phyloP scores from a whole-genome alignment of 768 basidiomycete species.

The Lactifluus volemus region DNA sequence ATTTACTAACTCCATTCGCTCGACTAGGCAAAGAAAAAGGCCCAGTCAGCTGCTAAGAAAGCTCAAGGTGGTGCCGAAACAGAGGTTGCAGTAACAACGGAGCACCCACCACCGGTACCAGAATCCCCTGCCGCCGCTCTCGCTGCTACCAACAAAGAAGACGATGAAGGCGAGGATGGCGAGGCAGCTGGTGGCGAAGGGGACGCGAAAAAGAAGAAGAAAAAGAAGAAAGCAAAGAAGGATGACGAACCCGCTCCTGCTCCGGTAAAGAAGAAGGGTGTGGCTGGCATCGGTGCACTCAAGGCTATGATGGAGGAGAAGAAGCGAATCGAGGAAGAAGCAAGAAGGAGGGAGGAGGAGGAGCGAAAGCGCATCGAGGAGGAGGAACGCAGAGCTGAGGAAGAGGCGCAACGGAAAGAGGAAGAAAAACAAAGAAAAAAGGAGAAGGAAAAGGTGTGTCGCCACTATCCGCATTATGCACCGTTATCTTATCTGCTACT shows the following conservation, averaged over 20 bases:
- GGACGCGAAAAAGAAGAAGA: conserved; percentile 56
- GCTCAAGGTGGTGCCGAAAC: conserved; percentile 24
- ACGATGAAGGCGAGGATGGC: conserved; percentile 53
- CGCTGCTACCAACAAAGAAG: conserved; percentile 32
- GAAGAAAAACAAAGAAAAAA: conserved; percentile 79
- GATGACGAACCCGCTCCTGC: conserved; percentile 58
- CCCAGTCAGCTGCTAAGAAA: conserved; percentile 84
- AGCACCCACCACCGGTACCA: conserved; percentile 22
- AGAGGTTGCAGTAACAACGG: conserved; percentile 16
- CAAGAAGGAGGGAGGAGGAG: conserved; percentile 60
- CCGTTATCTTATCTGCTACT: neutral
- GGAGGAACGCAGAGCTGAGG: conserved; percentile 70
- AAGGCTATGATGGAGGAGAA: conserved; percentile 91
- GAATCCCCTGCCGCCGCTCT: conserved; percentile 23
- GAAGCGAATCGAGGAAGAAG: conserved; percentile 83
- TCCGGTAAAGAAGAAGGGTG: conserved; percentile 59
- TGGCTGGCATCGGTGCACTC: conserved; percentile 64
- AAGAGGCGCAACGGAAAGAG: conserved; percentile 69
- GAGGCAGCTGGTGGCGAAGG: conserved; percentile 46
- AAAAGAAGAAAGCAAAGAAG: conserved; percentile 80
- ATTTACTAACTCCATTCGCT: neutral
- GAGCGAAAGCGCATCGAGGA: conserved; percentile 77
- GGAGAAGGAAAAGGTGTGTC: conserved; percentile 75
- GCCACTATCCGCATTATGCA: conserved; percentile 4
- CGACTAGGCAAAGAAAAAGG: conserved; percentile 85